These are phyloP conservation scores for Colletotrichum karsti DNA, from an alignment of 2,329 filamentous ascomycete species.

Conservation along the genomic window DNA sequence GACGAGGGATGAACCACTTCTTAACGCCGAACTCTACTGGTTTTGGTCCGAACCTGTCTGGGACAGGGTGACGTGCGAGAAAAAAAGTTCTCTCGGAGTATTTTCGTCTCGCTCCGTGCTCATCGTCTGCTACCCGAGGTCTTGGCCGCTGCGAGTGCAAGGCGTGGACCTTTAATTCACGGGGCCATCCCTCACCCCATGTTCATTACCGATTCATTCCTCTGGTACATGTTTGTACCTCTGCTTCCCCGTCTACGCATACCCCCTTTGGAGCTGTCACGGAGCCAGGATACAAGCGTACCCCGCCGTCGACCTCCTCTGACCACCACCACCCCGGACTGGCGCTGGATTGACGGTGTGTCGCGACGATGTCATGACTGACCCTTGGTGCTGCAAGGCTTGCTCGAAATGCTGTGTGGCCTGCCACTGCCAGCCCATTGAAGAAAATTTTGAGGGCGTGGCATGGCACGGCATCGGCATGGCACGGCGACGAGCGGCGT, in stretches of 20 bases:
- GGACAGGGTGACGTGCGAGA: not conserved
- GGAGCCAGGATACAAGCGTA: not conserved
- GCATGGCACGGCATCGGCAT: not conserved
- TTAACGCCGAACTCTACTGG: not conserved
- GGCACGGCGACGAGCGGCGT: not conserved
- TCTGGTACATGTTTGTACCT: not conserved
- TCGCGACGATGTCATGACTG: constrained; percentile 21
- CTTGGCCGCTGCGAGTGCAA: constrained; percentile 5
- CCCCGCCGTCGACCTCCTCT: constrained; percentile 23
- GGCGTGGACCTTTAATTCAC: not conserved
- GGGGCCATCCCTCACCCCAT: not conserved
- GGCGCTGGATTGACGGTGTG: constrained; percentile 1
- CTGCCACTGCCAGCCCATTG: not conserved
- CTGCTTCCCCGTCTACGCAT: not conserved
- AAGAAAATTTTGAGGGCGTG: constrained; percentile 10
- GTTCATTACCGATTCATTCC: constrained; percentile 1
- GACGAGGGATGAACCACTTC: constrained; percentile 34
- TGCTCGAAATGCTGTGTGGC: not conserved
- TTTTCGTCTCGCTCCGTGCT: not conserved
- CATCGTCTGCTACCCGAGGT: not conserved
- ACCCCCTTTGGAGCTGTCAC: not conserved
- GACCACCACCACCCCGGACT: constrained; percentile 13
- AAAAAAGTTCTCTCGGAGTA: not conserved
- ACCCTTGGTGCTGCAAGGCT: not conserved
- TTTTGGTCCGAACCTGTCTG: not conserved